Percentiles rank a stretch among this genome's conserved stretches.
Evolutionary conservation across 306 rosid genomes (phyloP).

Genomic region (Fagus sylvatica): DNA sequence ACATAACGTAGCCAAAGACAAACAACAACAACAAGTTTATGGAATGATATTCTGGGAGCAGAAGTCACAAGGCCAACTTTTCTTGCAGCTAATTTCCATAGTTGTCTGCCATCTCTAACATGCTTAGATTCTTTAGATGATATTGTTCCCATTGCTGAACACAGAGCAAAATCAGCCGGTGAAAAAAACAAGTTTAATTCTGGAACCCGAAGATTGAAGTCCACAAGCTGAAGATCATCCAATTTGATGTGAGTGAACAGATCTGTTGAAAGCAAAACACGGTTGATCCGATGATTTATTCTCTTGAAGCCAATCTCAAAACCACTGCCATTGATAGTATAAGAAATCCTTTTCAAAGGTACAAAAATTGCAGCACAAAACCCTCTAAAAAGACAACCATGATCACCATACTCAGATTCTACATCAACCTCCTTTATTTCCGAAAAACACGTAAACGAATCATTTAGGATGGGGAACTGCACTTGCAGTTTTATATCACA

Average conservation of each 20-base stretch:
- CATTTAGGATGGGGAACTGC: conserved; percentile 56
- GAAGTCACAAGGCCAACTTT: conserved; percentile 47
- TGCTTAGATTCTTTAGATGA: conserved; percentile 41
- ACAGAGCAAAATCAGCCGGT: conserved; percentile 59
- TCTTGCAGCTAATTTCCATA: conserved; percentile 82
- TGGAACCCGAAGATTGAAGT: conserved; percentile 58
- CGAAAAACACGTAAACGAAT: conserved; percentile 39
- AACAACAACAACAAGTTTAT: conserved; percentile 49
- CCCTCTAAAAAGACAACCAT: conserved; percentile 53
- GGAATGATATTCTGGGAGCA: conserved; percentile 51
- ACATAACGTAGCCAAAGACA: conserved; percentile 76
- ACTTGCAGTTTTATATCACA: conserved; percentile 39
- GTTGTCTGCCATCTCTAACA: conserved; percentile 70
- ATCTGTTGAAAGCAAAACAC: conserved; percentile 45
- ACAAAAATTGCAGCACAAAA: conserved; percentile 50
- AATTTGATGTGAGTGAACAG: conserved; percentile 43
- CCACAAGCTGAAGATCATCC: conserved; percentile 54
- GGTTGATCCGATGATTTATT: conserved; percentile 25
- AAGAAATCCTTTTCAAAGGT: conserved; percentile 48
- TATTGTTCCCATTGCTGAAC: conserved; percentile 44
- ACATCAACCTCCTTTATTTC: conserved; percentile 59
- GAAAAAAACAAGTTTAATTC: conserved; percentile 49
- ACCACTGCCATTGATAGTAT: conserved; percentile 44
- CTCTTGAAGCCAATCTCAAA: conserved; percentile 53
- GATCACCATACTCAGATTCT: conserved; percentile 43